A percentile compares a stretch with the other conserved stretches of the same genome.
These are phyloP conservation scores for Mycena galericulata DNA, from an alignment of 768 basidiomycete genomes.

Conservation along the genomic window DNA sequence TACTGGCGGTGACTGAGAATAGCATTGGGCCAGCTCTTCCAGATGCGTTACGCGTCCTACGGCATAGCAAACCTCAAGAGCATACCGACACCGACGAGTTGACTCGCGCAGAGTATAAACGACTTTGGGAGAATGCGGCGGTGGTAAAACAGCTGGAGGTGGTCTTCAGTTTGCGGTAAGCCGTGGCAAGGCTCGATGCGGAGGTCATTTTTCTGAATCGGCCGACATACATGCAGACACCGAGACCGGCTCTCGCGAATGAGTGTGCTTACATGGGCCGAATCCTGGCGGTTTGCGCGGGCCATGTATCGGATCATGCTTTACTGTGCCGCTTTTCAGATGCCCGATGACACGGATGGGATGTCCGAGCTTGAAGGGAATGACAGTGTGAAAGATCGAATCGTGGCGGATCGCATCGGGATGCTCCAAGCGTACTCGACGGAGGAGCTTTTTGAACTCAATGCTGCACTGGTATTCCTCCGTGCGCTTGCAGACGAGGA, in stretches of 20 bases:
- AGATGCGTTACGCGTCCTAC: slow-evolving; percentile 1
- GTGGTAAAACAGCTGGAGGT: slow-evolving; percentile 10
- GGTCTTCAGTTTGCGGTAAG: slow-evolving; percentile 10
- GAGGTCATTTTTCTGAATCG: background rate
- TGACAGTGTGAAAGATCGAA: background rate
- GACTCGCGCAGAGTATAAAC: background rate
- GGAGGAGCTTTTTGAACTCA: slow-evolving; percentile 14
- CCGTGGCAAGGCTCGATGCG: background rate
- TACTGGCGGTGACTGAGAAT: slow-evolving; percentile 6
- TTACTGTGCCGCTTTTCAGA: slow-evolving; percentile 6
- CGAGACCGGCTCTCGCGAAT: background rate
- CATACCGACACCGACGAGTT: background rate
- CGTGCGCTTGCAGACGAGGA: background rate
- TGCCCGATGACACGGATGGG: slow-evolving; percentile 1
- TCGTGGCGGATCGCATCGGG: background rate
- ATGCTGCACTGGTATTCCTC: background rate
- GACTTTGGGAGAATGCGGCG: background rate
- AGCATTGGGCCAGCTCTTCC: slow-evolving; percentile 1
- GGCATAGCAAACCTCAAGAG: background rate
- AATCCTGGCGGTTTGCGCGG: slow-evolving; percentile 13
- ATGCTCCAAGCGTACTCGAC: slow-evolving; percentile 5
- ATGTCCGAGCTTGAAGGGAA: background rate
- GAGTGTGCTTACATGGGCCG: slow-evolving; percentile 3
- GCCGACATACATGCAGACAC: background rate
- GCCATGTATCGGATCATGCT: slow-evolving; percentile 24